phyloP scores from a whole-genome alignment of 1,139 yeast species.

The Hanseniaspora gamundiae region DNA sequence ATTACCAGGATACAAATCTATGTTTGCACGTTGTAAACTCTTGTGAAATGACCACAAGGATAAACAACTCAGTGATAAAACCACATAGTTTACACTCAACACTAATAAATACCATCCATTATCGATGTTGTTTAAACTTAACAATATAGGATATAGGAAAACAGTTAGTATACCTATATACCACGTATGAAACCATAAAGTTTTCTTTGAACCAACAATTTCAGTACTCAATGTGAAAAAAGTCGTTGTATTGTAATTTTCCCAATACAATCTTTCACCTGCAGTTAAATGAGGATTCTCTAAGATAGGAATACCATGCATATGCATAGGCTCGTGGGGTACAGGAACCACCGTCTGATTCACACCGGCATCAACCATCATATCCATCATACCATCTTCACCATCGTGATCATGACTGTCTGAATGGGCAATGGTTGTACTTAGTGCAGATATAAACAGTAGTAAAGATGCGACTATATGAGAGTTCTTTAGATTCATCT shows the following conservation, averaged over 20 bases:
- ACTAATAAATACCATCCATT: constrained; percentile 48
- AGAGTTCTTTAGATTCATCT: background rate
- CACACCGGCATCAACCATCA: background rate
- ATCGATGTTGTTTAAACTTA: constrained; percentile 50
- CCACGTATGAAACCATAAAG: constrained; percentile 45
- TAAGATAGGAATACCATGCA: constrained; percentile 70
- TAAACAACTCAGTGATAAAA: constrained; percentile 41
- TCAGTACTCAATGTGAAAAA: constrained; percentile 48
- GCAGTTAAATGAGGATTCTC: constrained; percentile 50
- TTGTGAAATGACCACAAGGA: constrained; percentile 47
- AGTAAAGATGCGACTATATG: background rate
- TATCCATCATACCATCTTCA: background rate
- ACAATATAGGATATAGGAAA: constrained; percentile 55
- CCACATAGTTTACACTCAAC: constrained; percentile 38
- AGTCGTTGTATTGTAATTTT: constrained; percentile 66
- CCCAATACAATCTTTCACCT: constrained; percentile 71
- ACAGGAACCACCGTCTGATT: constrained; percentile 18
- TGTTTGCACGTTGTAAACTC: constrained; percentile 37
- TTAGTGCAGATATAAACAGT: background rate
- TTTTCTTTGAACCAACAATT: constrained; percentile 33
- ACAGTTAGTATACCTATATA: constrained; percentile 37
- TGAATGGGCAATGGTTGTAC: background rate
- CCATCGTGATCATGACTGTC: background rate
- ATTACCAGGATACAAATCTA: constrained; percentile 57
- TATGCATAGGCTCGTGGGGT: constrained; percentile 39